A percentile compares a stretch with the other conserved stretches of the same genome.
These are phyloP conservation scores for Pugionium dolabratum DNA, from an alignment of 345 rosid genomes.

Conservation along the genomic window DNA sequence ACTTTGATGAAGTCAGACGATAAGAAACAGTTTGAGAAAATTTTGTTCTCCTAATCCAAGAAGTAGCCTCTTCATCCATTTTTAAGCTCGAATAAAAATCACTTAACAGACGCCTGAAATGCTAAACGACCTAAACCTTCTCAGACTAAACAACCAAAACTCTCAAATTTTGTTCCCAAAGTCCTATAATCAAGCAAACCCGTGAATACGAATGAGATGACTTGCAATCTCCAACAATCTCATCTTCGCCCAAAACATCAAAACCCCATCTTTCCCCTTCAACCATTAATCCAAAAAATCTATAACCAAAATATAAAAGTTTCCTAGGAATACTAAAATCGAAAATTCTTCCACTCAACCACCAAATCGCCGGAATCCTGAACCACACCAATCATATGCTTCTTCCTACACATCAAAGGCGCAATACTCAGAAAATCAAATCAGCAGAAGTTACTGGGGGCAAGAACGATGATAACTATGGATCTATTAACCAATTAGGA, in stretches of 20 bases:
- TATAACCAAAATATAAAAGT: not conserved
- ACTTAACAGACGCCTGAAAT: too few relatives aligned
- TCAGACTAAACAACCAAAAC: too few relatives aligned
- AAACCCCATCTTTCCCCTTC: slow-evolving; percentile 9
- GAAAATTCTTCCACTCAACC: slow-evolving; percentile 6
- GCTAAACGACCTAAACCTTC: too few relatives aligned
- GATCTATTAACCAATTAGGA: not conserved
- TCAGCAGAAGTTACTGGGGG: not conserved
- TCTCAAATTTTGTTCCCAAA: too few relatives aligned
- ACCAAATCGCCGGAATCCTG: slow-evolving; percentile 55
- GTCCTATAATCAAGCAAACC: slow-evolving; percentile 19
- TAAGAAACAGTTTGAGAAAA: slow-evolving; percentile 80
- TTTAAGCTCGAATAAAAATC: slow-evolving; percentile 3
- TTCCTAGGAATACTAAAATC: slow-evolving; percentile 26
- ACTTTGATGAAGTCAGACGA: slow-evolving; percentile 62
- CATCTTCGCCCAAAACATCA: not conserved
- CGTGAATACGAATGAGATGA: slow-evolving; percentile 37
- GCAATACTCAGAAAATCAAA: slow-evolving; percentile 1
- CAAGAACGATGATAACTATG: not conserved
- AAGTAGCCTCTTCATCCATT: slow-evolving; percentile 68
- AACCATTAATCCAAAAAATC: slow-evolving; percentile 13
- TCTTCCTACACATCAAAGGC: slow-evolving; percentile 34
- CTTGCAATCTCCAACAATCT: slow-evolving; percentile 38
- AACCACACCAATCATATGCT: slow-evolving; percentile 40
- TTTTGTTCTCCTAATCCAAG: slow-evolving; percentile 86